Base-by-base conservation (phyloP, 257 asterid genomes). In the Nicotiana tabacum region DNA sequence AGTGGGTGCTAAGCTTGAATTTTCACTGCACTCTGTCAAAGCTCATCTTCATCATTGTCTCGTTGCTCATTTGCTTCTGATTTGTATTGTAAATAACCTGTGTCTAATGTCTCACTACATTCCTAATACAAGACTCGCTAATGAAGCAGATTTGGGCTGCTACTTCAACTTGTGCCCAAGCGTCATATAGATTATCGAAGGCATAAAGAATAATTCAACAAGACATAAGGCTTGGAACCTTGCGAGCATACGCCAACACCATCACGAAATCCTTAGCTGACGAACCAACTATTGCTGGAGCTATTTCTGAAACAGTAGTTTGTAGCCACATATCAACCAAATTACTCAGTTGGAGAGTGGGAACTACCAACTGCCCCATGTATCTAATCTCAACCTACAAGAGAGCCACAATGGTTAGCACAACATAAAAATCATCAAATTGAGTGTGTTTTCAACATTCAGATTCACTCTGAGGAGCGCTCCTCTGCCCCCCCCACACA, bases 231-330 rank as follows among this genome's bases (percentile, higher is more conserved):
- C 86, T 53, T 4, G 86, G 86, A 58, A 80, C 82, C 85, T 78
- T 94, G 48, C 97, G 97, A 29, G 95, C 90, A 69, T 95, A 95
- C 81, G 90, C 89, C 85, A 95, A 82, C 29, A 92, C 95, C 97
- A 95, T 91, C 79, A 95, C 95, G 27, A 92, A 94, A 35, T 95
- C 98, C 89, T 95, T 94, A 6, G 97, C 97, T 17, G 99, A 94
- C 58, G 98, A 90, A 78, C 99, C 97, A 37, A 95, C 87, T 37
- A 87, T 83, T 53, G 94, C 92, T 13, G 94, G 81, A 46, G 92
- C 91, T 87, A 84, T 89, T 80, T 90, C 90, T 2, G 84, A 55
- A 1, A 87, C 46, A 3, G 91, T 81, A 57, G 90, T 88, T 84
- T 87, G 97, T 83, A 92, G 94, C 99, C 99, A 94, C 69, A 90